A percentile compares a stretch with the other conserved stretches of the same genome.
These are phyloP conservation scores for Aspergillus spinulosporus DNA, from an alignment of 2,329 filamentous ascomycete species.

Conservation along the genomic window DNA sequence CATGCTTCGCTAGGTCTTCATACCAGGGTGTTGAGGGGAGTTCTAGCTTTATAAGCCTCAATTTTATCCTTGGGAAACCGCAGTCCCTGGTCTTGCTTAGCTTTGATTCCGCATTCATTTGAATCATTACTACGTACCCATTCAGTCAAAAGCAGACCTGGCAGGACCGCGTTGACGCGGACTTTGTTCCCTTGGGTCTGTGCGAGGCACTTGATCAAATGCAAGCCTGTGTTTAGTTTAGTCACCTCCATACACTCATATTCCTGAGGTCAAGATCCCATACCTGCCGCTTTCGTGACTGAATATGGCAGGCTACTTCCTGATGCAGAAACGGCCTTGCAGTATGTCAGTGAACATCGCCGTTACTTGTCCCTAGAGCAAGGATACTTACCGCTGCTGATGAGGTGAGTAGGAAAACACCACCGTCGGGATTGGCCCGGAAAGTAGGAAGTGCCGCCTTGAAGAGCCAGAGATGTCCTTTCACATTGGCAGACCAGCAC, in stretches of 20 bases:
- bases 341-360: background rate
- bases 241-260: background rate
- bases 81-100: slow-evolving; percentile 46
- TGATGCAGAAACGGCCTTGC: slow-evolving; percentile 49
- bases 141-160: slow-evolving; percentile 66
- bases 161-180: slow-evolving; percentile 64
- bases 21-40: slow-evolving; percentile 61
- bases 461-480: slow-evolving; percentile 55
- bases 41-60: slow-evolving; percentile 54
- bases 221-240: slow-evolving; percentile 50
- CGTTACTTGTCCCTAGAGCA: slow-evolving; percentile 21
- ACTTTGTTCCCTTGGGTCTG: slow-evolving; percentile 63
- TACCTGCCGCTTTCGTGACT: slow-evolving; percentile 73
- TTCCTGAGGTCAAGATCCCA: slow-evolving; percentile 14
- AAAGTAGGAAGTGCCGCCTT: slow-evolving; percentile 60
- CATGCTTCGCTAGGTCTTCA: slow-evolving; percentile 16
- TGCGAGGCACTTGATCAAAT: slow-evolving; percentile 66
- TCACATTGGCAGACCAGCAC: slow-evolving; percentile 66
- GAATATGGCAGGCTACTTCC: slow-evolving; percentile 69
- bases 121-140: slow-evolving; percentile 51
- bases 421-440: slow-evolving; percentile 62
- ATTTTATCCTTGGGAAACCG: slow-evolving; percentile 60
- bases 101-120: background rate
- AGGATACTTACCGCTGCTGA: slow-evolving; percentile 55
- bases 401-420: slow-evolving; percentile 63